Conservation (phyloP, 2,329 filamentous ascomycete species). For the Neofusicoccum ribis region DNA sequence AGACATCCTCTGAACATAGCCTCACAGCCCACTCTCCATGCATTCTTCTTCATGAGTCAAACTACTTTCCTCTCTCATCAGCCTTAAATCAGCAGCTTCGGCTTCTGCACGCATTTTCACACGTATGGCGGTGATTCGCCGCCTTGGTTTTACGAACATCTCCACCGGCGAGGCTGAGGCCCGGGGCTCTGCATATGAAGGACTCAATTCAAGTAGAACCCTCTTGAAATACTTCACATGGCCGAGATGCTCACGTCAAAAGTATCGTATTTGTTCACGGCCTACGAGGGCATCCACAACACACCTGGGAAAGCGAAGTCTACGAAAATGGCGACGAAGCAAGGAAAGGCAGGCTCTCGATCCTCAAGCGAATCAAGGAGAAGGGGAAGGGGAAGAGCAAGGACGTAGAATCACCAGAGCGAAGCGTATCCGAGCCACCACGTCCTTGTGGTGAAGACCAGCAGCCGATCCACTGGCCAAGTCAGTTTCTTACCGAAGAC, state of each 20-base stretch:
- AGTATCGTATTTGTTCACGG: constrained; percentile 42
- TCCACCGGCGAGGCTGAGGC: neutral
- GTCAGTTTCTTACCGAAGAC: constrained; percentile 39
- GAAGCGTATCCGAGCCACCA: neutral
- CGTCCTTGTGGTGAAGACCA: neutral
- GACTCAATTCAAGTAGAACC: neutral
- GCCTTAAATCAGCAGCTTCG: too few relatives aligned
- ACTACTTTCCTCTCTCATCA: too few relatives aligned
- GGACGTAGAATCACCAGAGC: neutral
- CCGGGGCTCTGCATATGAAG: neutral
- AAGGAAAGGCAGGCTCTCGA: constrained; percentile 13
- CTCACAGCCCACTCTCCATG: too few relatives aligned
- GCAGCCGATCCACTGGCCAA: constrained; percentile 35
- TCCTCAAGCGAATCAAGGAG: neutral
- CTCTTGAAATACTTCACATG: neutral
- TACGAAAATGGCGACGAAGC: constrained; percentile 20
- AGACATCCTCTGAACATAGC: neutral
- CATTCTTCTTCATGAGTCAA: too few relatives aligned
- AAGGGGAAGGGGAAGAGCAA: neutral
- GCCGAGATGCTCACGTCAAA: neutral
- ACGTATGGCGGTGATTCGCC: neutral
- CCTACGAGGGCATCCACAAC: constrained; percentile 35
- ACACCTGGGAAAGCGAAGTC: constrained; percentile 34
- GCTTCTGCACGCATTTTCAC: too few relatives aligned
- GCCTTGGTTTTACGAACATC: neutral